Evolutionary conservation across 495 filamentous ascomycete genomes (phyloP).

Genomic region (Saxophila tyrrhenica): DNA sequence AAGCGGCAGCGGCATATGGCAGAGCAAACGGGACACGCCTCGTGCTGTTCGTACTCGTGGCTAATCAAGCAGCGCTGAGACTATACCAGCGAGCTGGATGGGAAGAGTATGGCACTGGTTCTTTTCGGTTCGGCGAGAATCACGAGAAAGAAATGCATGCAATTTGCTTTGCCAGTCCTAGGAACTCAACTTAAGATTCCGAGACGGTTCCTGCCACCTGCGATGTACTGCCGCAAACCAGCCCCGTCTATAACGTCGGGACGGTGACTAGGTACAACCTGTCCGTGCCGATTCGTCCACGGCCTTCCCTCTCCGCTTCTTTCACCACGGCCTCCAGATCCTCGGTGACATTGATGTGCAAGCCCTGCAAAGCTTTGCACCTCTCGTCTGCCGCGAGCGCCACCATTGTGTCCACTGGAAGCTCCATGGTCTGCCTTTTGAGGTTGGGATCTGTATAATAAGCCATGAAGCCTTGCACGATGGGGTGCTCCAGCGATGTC

Average conservation of each 20-base stretch:
- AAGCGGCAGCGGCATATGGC: background rate
- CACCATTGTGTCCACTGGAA: constrained; percentile 8
- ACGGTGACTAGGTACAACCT: constrained; percentile 8
- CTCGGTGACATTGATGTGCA: constrained; percentile 3
- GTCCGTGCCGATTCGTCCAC: constrained; percentile 9
- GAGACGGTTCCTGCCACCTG: too few relatives aligned
- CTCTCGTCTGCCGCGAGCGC: constrained; percentile 10
- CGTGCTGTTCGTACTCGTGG: background rate
- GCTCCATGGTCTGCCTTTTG: background rate
- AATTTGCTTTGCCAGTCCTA: background rate
- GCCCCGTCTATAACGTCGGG: background rate
- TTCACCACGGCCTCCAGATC: constrained; percentile 7
- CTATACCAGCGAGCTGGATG: background rate
- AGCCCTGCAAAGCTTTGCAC: constrained; percentile 5
- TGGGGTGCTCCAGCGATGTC: constrained; percentile 4
- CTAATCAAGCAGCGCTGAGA: background rate
- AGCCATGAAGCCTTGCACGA: constrained; percentile 4
- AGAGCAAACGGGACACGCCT: background rate
- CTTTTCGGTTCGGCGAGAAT: background rate
- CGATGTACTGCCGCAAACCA: too few relatives aligned
- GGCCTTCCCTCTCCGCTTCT: constrained; percentile 13
- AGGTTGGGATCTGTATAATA: background rate
- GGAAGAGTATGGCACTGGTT: background rate
- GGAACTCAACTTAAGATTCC: too few relatives aligned
- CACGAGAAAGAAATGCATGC: background rate